A percentile compares a stretch with the other conserved stretches of the same genome.
These are phyloP conservation scores for Corymbia calophylla DNA, from an alignment of 441 rosid genomes.

Conservation along the genomic window DNA sequence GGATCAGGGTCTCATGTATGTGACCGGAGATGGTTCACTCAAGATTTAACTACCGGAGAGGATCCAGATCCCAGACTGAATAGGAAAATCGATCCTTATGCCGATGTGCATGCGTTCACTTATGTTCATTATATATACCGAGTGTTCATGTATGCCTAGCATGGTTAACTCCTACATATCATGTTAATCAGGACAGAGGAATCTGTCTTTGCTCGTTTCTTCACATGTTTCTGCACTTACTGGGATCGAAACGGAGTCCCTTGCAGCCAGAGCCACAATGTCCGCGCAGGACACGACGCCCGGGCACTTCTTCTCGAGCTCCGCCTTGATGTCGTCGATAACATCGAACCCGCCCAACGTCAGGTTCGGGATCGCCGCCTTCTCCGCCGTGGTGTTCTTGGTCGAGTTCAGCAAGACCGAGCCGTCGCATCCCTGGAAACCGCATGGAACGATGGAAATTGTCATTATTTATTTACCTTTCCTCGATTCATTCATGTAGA, in stretches of 20 bases:
- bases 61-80: background rate
- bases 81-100: background rate
- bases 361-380: conserved; percentile 44
- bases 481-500: background rate
- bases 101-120: background rate
- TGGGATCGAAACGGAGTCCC: conserved; percentile 49
- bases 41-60: background rate
- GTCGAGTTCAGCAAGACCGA: conserved; percentile 49
- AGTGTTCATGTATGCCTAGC: background rate
- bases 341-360: conserved; percentile 35
- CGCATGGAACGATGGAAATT: background rate
- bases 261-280: conserved; percentile 42
- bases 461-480: background rate
- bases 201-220: background rate
- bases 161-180: background rate
- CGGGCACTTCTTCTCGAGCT: conserved; percentile 45
- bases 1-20: background rate
- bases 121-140: background rate
- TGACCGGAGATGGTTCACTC: background rate
- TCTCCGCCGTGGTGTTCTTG: conserved; percentile 30
- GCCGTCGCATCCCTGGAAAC: conserved; percentile 58
- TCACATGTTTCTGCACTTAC: conserved; percentile 16
- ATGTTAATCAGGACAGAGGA: background rate
- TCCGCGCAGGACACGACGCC: conserved; percentile 71
- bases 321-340: conserved; percentile 47